phyloP scores from a whole-genome alignment of 352 stramenopile species.

The Bremia lactucae region DNA sequence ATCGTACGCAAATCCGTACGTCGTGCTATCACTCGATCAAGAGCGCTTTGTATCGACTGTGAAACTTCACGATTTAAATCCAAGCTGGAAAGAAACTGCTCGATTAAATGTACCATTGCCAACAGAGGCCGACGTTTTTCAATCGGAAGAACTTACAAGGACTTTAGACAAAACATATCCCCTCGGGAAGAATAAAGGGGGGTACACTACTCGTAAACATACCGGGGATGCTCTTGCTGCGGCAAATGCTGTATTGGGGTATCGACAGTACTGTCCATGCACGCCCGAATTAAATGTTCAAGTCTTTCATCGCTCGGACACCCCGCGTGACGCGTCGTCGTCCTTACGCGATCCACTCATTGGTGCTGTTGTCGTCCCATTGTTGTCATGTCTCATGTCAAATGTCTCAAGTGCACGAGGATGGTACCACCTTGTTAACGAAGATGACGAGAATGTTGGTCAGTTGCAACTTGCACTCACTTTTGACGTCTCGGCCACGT shows the following conservation, averaged over 20 bases:
- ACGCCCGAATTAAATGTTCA: conserved; percentile 46
- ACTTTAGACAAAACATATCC: conserved; percentile 10
- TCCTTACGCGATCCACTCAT: conserved; percentile 38
- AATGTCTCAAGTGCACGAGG: conserved; percentile 36
- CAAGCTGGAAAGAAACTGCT: conserved; percentile 55
- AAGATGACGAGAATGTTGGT: conserved; percentile 37
- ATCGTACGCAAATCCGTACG: conserved; percentile 58
- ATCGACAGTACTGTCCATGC: conserved; percentile 40
- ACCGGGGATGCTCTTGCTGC: conserved; percentile 10
- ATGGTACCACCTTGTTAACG: conserved; percentile 46
- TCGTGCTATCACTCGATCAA: conserved; percentile 40
- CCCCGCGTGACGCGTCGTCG: conserved; percentile 1
- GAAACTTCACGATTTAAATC: conserved; percentile 42
- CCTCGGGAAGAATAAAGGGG: conserved; percentile 7
- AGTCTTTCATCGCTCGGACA: conserved; percentile 44
- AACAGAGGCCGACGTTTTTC: conserved; percentile 42
- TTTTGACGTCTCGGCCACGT: conserved; percentile 34
- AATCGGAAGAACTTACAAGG: conserved; percentile 24
- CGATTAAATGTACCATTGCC: conserved; percentile 41
- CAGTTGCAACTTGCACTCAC: conserved; percentile 51
- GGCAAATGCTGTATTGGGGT: conserved; percentile 12
- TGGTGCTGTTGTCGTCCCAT: conserved; percentile 38
- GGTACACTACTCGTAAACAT: conserved; percentile 6
- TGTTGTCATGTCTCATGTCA: conserved; percentile 54
- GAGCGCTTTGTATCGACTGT: conserved; percentile 44